These are phyloP conservation scores for Ehretia macrophylla DNA, from an alignment of 257 asterid species.

Conservation along the genomic window DNA sequence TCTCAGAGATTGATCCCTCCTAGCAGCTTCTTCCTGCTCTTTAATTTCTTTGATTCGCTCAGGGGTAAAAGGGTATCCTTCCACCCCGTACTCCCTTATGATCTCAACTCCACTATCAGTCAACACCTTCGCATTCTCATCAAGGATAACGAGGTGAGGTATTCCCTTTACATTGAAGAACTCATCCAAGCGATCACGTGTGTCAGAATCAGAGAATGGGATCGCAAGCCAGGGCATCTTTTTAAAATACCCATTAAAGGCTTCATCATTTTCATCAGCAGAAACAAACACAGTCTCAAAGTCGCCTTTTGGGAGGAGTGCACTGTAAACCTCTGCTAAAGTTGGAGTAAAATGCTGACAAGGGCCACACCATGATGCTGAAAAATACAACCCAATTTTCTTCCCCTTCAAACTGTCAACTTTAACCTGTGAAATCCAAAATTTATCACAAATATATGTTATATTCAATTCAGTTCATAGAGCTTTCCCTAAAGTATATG, in stretches of 20 bases:
- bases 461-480: neutral
- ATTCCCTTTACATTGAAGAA: slow-evolving; percentile 60
- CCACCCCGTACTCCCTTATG: slow-evolving; percentile 53
- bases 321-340: slow-evolving; percentile 60
- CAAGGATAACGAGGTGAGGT: slow-evolving; percentile 70
- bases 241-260: slow-evolving; percentile 60
- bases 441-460: neutral
- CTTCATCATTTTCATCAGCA: slow-evolving; percentile 49
- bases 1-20: slow-evolving; percentile 64
- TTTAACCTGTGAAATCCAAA: slow-evolving; percentile 44
- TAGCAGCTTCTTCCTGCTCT: slow-evolving; percentile 60
- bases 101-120: slow-evolving; percentile 47
- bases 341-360: slow-evolving; percentile 72
- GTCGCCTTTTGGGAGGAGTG: slow-evolving; percentile 40
- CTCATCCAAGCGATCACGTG: slow-evolving; percentile 41
- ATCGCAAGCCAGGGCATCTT: slow-evolving; percentile 94
- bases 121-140: slow-evolving; percentile 50
- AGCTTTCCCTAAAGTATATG: neutral
- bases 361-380: slow-evolving; percentile 97
- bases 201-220: slow-evolving; percentile 68
- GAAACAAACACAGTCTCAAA: slow-evolving; percentile 75
- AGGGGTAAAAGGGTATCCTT: slow-evolving; percentile 67
- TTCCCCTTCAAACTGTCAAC: slow-evolving; percentile 49
- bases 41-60: slow-evolving; percentile 40
- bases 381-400: slow-evolving; percentile 69